A percentile compares a stretch with the other conserved stretches of the same genome.
These are phyloP conservation scores for Anisogramma anomala DNA, from an alignment of 2,329 filamentous ascomycete genomes.

Conservation along the genomic window DNA sequence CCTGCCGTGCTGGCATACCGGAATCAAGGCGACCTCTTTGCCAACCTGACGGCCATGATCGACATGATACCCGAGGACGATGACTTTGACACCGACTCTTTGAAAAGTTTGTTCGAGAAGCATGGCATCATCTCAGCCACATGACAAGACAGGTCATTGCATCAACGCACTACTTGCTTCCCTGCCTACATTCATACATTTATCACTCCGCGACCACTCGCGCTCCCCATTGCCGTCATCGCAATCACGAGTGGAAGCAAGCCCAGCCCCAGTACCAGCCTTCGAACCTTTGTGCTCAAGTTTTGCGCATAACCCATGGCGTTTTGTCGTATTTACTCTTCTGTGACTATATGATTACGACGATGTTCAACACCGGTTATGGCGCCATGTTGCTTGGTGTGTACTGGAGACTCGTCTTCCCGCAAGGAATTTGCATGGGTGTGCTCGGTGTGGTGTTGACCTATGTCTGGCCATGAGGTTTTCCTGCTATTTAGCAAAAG, in stretches of 20 bases:
- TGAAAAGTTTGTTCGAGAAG: slow-evolving; percentile 41
- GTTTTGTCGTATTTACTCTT: neutral
- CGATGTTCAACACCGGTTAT: neutral
- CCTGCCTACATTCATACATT: no score
- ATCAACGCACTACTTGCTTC: no score
- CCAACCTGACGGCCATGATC: slow-evolving; percentile 76
- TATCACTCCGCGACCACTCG: no score
- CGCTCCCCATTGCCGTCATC: neutral
- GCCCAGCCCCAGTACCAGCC: no score
- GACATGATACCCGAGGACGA: slow-evolving; percentile 69
- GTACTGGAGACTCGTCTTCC: neutral
- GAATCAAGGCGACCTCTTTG: slow-evolving; percentile 77
- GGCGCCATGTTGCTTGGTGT: neutral
- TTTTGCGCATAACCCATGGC: no score
- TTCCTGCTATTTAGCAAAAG: no score
- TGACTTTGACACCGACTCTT: slow-evolving; percentile 41
- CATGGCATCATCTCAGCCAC: slow-evolving; percentile 38
- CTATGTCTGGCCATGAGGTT: no score
- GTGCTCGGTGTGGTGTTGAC: neutral
- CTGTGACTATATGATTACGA: neutral
- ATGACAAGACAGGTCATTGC: no score
- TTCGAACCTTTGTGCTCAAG: no score
- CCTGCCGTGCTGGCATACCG: slow-evolving; percentile 84
- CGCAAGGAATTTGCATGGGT: neutral
- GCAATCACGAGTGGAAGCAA: neutral